Evolutionary conservation across 179 eudicot species (phyloP).

Genomic region (Spergularia azorica): DNA sequence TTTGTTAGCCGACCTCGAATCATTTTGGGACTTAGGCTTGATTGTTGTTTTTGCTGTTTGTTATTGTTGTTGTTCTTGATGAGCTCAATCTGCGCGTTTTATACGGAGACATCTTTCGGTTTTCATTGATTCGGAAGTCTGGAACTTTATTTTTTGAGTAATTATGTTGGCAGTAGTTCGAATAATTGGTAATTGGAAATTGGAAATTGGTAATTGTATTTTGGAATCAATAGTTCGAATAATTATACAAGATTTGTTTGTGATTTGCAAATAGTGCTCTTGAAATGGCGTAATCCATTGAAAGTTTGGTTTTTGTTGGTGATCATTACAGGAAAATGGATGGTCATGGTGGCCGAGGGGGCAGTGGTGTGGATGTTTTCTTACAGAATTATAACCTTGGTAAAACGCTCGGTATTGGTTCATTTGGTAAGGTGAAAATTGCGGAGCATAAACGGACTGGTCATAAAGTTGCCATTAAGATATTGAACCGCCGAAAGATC

Average conservation of each 20-base stretch:
- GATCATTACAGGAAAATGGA: constrained; percentile 58
- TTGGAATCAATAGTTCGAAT: neutral
- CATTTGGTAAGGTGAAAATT: constrained; percentile 95
- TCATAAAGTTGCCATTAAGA: constrained; percentile 96
- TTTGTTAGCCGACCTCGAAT: no score
- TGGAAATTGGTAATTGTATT: neutral
- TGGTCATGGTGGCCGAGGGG: constrained; percentile 60
- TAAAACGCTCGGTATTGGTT: constrained; percentile 97
- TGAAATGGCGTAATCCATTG: neutral
- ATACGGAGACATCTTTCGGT: neutral
- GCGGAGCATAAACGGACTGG: constrained; percentile 89
- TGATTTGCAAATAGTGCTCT: neutral
- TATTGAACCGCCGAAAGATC: constrained; percentile 85
- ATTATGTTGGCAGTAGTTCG: neutral
- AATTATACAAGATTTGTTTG: no score
- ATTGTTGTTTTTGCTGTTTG: no score
- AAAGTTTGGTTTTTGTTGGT: neutral
- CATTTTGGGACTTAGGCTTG: no score
- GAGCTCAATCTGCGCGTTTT: neutral
- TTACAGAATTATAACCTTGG: constrained; percentile 87
- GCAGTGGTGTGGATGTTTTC: constrained; percentile 49
- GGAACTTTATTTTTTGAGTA: neutral
- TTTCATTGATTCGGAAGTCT: neutral
- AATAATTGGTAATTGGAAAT: neutral
- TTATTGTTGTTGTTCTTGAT: neutral